Evolutionary conservation across 306 rosid genomes (phyloP).

Genomic region (Cucurbita argyrosperma): DNA sequence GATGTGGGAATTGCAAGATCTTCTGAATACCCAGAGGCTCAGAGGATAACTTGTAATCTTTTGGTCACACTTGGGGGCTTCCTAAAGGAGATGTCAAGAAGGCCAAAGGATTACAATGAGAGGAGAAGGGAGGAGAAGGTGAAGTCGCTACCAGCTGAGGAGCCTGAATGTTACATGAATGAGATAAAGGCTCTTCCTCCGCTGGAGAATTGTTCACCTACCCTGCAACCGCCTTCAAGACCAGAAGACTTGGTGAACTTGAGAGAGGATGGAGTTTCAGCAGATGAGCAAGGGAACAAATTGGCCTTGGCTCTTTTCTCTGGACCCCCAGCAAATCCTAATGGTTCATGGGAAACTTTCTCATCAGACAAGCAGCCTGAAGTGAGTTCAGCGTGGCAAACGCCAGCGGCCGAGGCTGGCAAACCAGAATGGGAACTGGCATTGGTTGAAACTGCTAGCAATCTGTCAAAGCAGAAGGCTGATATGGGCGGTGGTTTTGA

Average conservation of each 20-base stretch:
- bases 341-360: slow-evolving; percentile 74
- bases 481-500: slow-evolving; percentile 72
- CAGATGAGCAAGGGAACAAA: slow-evolving; percentile 68
- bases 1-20: slow-evolving; percentile 60
- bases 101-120: slow-evolving; percentile 30
- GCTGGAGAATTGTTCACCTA: slow-evolving; percentile 31
- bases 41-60: slow-evolving; percentile 47
- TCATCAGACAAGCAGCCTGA: slow-evolving; percentile 44
- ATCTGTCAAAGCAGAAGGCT: slow-evolving; percentile 49
- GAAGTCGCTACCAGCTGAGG: slow-evolving; percentile 18
- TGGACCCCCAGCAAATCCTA: slow-evolving; percentile 26
- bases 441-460: slow-evolving; percentile 51
- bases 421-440: slow-evolving; percentile 84
- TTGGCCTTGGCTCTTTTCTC: slow-evolving; percentile 67
- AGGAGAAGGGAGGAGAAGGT: slow-evolving; percentile 24
- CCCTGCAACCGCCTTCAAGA: slow-evolving; percentile 9
- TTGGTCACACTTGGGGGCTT: slow-evolving; percentile 50
- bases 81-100: slow-evolving; percentile 41
- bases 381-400: slow-evolving; percentile 67
- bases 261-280: slow-evolving; percentile 43
- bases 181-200: slow-evolving; percentile 75
- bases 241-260: slow-evolving; percentile 57
- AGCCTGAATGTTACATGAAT: slow-evolving; percentile 20
- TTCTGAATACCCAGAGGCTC: slow-evolving; percentile 72
- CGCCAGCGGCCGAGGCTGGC: slow-evolving; percentile 57